Evolutionary conservation across 306 rosid species (phyloP), one percentile per base, ranked within the genome.

Genomic region (Neltuma alba): DNA sequence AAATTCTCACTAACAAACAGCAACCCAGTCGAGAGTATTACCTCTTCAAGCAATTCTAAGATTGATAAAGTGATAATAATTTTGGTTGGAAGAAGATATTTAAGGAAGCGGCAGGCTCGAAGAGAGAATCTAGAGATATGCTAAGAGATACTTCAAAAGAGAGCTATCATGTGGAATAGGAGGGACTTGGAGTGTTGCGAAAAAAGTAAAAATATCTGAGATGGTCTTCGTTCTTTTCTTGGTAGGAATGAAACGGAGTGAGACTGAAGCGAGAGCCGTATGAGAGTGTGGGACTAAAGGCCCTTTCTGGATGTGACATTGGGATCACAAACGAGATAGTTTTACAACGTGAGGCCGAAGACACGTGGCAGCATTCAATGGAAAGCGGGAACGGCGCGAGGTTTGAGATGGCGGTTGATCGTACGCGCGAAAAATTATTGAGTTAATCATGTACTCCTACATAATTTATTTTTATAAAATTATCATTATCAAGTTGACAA

Each of bases 121-220:
- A n/a, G 79, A 82, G 85, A 70, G 84, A 63, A 64, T 89, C 82
- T 78, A 6, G 62, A 87, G 85, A 81, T 82, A 84, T 88, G 81
- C 85, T 34, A 52, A 64, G 50, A 38, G 83, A 86, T 86, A 33
- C 80, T 80, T 57, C 33, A 74, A 74, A 36, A 38, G 83, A 77
- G 76, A 68, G 60, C 38, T 28, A 50, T 27, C 25, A 85, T 38
- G 65, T 40, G 87, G 82, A 79, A 81, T 42, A 33, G 61, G 65
- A 68, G 27, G 28, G 55, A 42, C 76, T 85, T 79, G 87, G 85
- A 80, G 66, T 47, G 10, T 65, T 33, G 58, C 48, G n/a, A 12
- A 58, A 20, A 37, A 33, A 66, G 44, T 18, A 34, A 54, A 89
- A 92, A 92, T 87, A 91, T 89, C 93, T 81, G 68, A 55, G 75